These are phyloP conservation scores for Microstegium vimineum DNA, from an alignment of 176 grass and related monocot species.

Conservation along the genomic window DNA sequence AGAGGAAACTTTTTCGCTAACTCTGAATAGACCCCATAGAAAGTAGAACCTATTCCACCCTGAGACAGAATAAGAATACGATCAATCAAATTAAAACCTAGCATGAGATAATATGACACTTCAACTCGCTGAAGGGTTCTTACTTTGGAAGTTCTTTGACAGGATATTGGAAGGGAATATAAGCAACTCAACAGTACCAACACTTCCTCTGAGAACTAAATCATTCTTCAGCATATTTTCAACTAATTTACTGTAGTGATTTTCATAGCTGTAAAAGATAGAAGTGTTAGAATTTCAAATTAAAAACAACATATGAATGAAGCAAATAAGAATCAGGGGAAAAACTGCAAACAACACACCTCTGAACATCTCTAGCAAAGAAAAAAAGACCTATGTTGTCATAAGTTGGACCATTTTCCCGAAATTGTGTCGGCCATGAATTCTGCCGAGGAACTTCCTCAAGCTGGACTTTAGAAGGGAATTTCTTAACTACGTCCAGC, in stretches of 20 bases:
- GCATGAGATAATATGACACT: slow-evolving; percentile 27
- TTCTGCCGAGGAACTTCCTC: slow-evolving; percentile 80
- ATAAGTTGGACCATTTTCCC: slow-evolving; percentile 59
- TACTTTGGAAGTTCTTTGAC: slow-evolving; percentile 80
- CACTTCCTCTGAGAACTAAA: slow-evolving; percentile 65
- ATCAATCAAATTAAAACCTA: slow-evolving; percentile 10
- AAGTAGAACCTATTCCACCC: slow-evolving; percentile 96
- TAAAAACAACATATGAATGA: neutral
- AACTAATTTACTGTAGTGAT: slow-evolving; percentile 77
- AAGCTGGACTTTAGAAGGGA: slow-evolving; percentile 67
- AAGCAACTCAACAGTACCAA: slow-evolving; percentile 73
- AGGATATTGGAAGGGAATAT: slow-evolving; percentile 87
- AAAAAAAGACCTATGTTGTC: slow-evolving; percentile 82
- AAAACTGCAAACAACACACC: slow-evolving; percentile 42
- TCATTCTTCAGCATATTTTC: slow-evolving; percentile 88
- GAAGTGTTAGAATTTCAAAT: neutral
- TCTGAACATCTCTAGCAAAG: slow-evolving; percentile 84
- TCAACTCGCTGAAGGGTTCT: slow-evolving; percentile 26
- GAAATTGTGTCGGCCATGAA: slow-evolving; percentile 79
- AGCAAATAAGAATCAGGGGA: neutral
- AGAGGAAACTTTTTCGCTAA: slow-evolving; percentile 31
- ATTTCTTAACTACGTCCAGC: slow-evolving; percentile 58
- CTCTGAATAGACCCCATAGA: slow-evolving; percentile 89
- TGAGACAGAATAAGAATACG: slow-evolving; percentile 35
- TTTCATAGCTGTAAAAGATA: slow-evolving; percentile 74